Conservation (phyloP, 768 basidiomycete genomes). For the Pleurotus citrinopileatus region DNA sequence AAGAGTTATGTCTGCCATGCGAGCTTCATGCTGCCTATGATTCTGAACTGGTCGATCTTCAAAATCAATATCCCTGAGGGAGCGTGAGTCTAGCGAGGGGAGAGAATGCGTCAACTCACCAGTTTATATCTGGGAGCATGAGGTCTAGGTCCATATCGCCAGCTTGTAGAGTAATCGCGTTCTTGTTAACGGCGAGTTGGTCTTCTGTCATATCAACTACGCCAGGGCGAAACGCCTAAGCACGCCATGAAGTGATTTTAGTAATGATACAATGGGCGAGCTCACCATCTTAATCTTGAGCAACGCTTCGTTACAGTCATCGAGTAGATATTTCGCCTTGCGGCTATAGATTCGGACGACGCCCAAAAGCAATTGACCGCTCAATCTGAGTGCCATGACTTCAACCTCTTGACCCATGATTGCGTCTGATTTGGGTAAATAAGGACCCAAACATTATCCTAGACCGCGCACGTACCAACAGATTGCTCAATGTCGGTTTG, state of each 20-base stretch:
- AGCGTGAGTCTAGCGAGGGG: neutral
- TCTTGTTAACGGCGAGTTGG: constrained; percentile 81
- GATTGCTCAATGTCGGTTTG: constrained; percentile 95
- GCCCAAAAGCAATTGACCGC: constrained; percentile 92
- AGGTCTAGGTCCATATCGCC: constrained; percentile 79
- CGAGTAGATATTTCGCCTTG: constrained; percentile 95
- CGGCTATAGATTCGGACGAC: constrained; percentile 97
- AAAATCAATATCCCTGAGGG: constrained; percentile 73
- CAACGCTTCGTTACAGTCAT: constrained; percentile 96
- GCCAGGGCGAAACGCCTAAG: constrained; percentile 90
- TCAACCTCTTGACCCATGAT: constrained; percentile 94
- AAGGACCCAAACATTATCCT: neutral
- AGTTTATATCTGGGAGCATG: constrained; percentile 76
- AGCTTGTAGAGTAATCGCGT: constrained; percentile 83
- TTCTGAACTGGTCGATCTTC: constrained; percentile 63
- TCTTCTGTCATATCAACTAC: constrained; percentile 96
- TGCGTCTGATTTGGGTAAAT: constrained; percentile 49
- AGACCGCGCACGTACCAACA: constrained; percentile 58
- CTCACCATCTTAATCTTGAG: constrained; percentile 92
- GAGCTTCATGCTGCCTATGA: constrained; percentile 79
- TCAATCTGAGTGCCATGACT: constrained; percentile 92
- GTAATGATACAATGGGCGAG: neutral
- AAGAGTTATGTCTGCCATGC: constrained; percentile 87
- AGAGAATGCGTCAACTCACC: constrained; percentile 42
- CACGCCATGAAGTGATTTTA: constrained; percentile 3